These are phyloP conservation scores for Phytophthora syringae DNA, from an alignment of 352 stramenopile species.

Conservation along the genomic window DNA sequence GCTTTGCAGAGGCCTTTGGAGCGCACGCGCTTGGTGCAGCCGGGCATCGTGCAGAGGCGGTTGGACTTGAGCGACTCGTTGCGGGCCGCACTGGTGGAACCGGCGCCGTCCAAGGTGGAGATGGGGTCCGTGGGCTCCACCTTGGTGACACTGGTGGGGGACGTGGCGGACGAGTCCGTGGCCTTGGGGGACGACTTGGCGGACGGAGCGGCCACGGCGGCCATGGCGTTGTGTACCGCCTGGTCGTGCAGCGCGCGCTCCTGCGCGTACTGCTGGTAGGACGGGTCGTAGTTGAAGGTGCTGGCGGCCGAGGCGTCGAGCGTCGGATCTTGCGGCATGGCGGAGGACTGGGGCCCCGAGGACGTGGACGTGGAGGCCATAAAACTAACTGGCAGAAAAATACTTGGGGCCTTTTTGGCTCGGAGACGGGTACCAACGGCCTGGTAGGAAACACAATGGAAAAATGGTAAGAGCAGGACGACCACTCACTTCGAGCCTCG, in stretches of 20 bases:
- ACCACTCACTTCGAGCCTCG: conserved; percentile 33
- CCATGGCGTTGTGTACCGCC: conserved; percentile 36
- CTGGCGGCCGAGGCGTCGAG: conserved; percentile 39
- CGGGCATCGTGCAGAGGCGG: conserved; percentile 81
- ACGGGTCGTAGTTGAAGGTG: conserved; percentile 59
- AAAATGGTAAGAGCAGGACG: conserved; percentile 45
- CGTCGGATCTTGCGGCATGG: conserved; percentile 20
- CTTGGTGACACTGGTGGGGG: conserved; percentile 37
- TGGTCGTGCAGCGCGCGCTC: conserved; percentile 48
- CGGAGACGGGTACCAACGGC: conserved; percentile 36
- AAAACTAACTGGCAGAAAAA: conserved; percentile 64
- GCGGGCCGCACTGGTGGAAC: conserved; percentile 17
- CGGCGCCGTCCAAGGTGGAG: background rate
- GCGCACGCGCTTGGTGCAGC: conserved; percentile 85
- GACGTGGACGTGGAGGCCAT: conserved; percentile 59
- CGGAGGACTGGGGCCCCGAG: conserved; percentile 35
- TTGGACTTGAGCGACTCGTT: conserved; percentile 81
- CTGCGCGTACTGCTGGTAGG: conserved; percentile 62
- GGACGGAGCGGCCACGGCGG: conserved; percentile 12
- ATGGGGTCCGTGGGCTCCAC: conserved; percentile 2
- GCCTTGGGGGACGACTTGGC: conserved; percentile 12
- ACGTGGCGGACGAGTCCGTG: conserved; percentile 15
- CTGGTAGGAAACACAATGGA: conserved; percentile 46
- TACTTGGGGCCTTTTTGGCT: too few relatives aligned
- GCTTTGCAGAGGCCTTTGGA: conserved; percentile 88